Evolutionary conservation across 352 stramenopile genomes (phyloP), one percentile per base, ranked within the genome.

Genomic region (Globisporangium nagaii): DNA sequence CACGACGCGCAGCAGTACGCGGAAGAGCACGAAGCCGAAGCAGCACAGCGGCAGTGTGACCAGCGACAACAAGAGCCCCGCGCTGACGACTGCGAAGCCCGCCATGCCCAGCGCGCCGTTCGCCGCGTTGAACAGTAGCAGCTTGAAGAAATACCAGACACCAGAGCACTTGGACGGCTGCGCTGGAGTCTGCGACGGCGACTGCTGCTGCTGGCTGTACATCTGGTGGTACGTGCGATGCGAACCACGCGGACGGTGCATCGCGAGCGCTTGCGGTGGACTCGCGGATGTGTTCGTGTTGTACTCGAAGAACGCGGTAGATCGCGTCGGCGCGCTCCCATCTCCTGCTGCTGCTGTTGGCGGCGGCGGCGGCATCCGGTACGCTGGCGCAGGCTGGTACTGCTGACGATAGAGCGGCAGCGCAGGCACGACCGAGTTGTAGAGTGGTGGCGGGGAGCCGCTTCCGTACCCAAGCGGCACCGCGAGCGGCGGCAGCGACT

Each of bases 11-110:
- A 88, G 39, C 24, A 86, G 44, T n/a, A 54, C 28, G 15, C 72
- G 63, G 40, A 82, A 79, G 36, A 87, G 58, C 10, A 79, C 51
- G 40, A 86, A 42, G 25, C 74, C 73, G n/a, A 72, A 71, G 45
- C 74, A 71, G 27, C 75, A 86, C 12, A 86, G 47, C n/a, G 76
- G 75, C 22, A 90, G 65, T 41, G 67, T 59, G 40, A 68, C 28
- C 20, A 79, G 37, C 10, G 65, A 36, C 28, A 82, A 42, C 32
- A 57, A 15, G 7, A 66, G 49, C 1, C 56, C 66, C 2, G 6
- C n/a, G 50, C 51, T 53, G 22, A 59, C 53, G n/a, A 53, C 10
- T 7, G 15, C 1, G n/a, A 59, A 59, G 42, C 53, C 53, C 24
- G n/a, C 53, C 17, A 59, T 2, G 24, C 53, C 41, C 19, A 71